phyloP scores from a whole-genome alignment of 2,329 filamentous ascomycete genomes.

The Tolypocladium album region DNA sequence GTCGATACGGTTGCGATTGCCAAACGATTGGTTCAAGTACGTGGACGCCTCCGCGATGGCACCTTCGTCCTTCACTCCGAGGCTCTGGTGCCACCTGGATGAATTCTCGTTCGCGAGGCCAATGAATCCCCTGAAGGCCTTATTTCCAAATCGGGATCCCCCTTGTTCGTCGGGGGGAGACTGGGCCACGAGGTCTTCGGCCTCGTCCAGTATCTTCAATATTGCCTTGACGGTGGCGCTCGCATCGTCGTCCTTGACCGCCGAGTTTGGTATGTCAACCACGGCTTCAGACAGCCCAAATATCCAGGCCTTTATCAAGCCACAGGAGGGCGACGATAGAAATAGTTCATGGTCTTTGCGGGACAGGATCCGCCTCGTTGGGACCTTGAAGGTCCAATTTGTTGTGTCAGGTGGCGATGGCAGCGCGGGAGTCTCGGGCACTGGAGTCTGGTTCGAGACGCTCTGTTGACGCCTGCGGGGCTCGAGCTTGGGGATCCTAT shows the following conservation, averaged over 20 bases:
- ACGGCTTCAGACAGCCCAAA: conserved; percentile 81
- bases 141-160: conserved; percentile 90
- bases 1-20: conserved; percentile 79
- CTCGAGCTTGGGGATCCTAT: conserved; percentile 56
- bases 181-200: conserved; percentile 53
- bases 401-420: conserved; percentile 55
- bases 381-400: conserved; percentile 51
- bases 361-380: conserved; percentile 73
- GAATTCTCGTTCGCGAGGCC: conserved; percentile 52
- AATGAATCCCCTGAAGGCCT: conserved; percentile 74
- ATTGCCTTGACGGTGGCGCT: conserved; percentile 53
- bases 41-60: conserved; percentile 63
- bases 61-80: conserved; percentile 39
- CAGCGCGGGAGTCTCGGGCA: conserved; percentile 66
- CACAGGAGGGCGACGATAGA: conserved; percentile 62
- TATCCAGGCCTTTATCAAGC: conserved; percentile 71
- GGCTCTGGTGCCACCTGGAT: conserved; percentile 49
- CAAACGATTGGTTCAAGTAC: conserved; percentile 77
- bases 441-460: conserved; percentile 45
- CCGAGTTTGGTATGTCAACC: conserved; percentile 55
- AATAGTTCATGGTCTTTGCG: conserved; percentile 73
- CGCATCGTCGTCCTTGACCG: conserved; percentile 43
- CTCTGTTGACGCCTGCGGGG: conserved; percentile 46
- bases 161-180: conserved; percentile 77
- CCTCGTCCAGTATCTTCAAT: conserved; percentile 57